Evolutionary conservation across 257 asterid species (phyloP), one percentile per base, ranked within the genome.

Genomic region (Paraleonurus japonicus): DNA sequence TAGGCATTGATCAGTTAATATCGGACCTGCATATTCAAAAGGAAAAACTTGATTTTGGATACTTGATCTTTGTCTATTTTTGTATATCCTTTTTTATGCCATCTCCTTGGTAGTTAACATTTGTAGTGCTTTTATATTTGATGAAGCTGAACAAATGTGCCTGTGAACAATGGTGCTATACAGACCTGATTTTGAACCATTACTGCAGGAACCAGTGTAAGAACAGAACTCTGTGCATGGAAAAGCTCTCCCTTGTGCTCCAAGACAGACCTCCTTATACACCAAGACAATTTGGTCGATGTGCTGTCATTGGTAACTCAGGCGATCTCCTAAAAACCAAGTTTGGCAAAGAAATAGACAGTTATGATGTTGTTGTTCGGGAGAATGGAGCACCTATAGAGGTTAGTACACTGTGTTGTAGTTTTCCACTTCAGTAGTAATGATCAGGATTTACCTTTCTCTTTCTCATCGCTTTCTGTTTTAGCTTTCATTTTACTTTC

Each of bases 261-360:
- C 98, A 98, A 2, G 89, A 88, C 41, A 75, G 84, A 71, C 98
- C 97, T 51, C 97, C 98, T 15, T 89, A 85, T 75, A 51, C 76
- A 55, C 97, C 99, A 60, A 80, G 82, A 77, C 97, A 92, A 75
- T 92, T 79, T 80, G 84, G 89, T 51, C 87, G 87, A 68, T 92
- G 99, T 79, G 98, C 99, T 75, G 98, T 92, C 79, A 90, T 95
- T 78, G 99, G 99, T 67, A 95, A 92, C 85, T 95, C 99, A 0
- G 99, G 99, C 9, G 99, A 95, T 76, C 96, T 95, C 53, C 83
- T 92, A 72, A 88, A 87, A 81, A 95, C 92, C 73, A 88, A 85
- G 76, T 95, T 95, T 77, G 99, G 98, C 74, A 74, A 80, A 58
- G 99, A 95, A 85, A 92, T 95, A 71, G 95, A 95, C 79, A 76